These are phyloP conservation scores for Ustilago nuda DNA, from an alignment of 1,284 basidiomycete genomes.

Conservation along the genomic window DNA sequence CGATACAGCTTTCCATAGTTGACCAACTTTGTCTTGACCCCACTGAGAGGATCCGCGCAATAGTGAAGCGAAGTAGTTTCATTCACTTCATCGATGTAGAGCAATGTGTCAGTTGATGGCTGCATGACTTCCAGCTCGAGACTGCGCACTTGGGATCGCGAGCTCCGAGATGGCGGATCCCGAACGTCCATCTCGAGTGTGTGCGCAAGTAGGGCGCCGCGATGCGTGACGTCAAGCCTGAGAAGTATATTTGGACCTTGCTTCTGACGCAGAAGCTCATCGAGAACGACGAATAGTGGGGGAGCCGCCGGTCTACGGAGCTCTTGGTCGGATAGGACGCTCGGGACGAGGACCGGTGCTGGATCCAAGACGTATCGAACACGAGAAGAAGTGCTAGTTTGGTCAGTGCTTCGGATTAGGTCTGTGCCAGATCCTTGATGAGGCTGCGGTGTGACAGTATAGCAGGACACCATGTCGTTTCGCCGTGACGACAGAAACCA, in stretches of 20 bases:
- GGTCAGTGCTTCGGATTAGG: not conserved
- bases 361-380: slow-evolving; percentile 12
- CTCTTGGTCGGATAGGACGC: too few species aligned
- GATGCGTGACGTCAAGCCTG: slow-evolving; percentile 9
- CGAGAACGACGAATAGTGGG: slow-evolving; percentile 4
- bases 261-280: slow-evolving; percentile 1
- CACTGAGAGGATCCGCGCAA: not conserved
- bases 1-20: slow-evolving; percentile 12
- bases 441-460: not conserved
- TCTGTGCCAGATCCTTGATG: not conserved
- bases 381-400: not conserved
- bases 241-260: slow-evolving; percentile 1
- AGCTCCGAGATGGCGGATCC: not conserved
- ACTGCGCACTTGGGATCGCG: not conserved
- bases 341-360: slow-evolving; percentile 22
- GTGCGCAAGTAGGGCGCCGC: slow-evolving; percentile 17
- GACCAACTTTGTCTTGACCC: slow-evolving; percentile 23
- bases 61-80: not conserved
- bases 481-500: slow-evolving; percentile 24
- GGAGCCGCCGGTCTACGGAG: slow-evolving; percentile 6
- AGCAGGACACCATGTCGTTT: slow-evolving; percentile 24
- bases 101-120: slow-evolving; percentile 7
- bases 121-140: slow-evolving; percentile 6
- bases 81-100: slow-evolving; percentile 4
- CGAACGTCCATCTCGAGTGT: not conserved